Evolutionary conservation across 768 basidiomycete genomes (phyloP).

Genomic region (Obba rivulosa): DNA sequence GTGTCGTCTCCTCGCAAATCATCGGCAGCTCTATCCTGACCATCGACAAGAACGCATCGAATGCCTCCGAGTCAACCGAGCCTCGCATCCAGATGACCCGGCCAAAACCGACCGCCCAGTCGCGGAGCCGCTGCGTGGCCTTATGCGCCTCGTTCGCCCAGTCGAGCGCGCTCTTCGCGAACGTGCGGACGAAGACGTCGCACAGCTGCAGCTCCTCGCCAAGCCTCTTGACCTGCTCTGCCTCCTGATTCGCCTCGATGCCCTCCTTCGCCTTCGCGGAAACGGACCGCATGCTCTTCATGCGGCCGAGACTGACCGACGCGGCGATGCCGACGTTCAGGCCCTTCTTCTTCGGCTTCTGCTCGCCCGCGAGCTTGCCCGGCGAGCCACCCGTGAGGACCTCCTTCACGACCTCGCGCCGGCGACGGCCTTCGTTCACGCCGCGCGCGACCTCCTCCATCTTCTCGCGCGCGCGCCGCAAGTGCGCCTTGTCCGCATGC

Average conservation of each 20-base stretch:
- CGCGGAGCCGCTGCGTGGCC: conserved; percentile 43
- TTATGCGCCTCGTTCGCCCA: conserved; percentile 54
- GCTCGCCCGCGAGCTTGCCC: conserved; percentile 25
- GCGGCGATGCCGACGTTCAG: conserved; percentile 46
- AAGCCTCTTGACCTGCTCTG: conserved; percentile 47
- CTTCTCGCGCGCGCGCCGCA: conserved; percentile 45
- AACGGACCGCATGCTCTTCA: conserved; percentile 44
- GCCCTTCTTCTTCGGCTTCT: conserved; percentile 32
- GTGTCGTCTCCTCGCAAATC: conserved; percentile 36
- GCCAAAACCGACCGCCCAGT: conserved; percentile 65
- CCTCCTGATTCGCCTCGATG: conserved; percentile 33
- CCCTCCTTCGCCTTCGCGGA: conserved; percentile 31
- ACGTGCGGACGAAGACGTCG: conserved; percentile 53
- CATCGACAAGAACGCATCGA: conserved; percentile 41
- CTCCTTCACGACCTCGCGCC: conserved; percentile 75
- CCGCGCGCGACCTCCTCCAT: conserved; percentile 72
- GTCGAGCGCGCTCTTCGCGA: conserved; percentile 56
- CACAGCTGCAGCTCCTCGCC: conserved; percentile 52
- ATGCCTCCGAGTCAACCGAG: conserved; percentile 46
- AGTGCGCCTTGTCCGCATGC: conserved; percentile 60
- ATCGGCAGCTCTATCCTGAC: conserved; percentile 14
- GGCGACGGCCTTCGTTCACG: conserved; percentile 73
- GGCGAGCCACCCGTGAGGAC: conserved; percentile 47
- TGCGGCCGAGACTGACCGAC: conserved; percentile 53
- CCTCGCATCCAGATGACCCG: conserved; percentile 42